A percentile compares a stretch with the other conserved stretches of the same genome.
These are phyloP conservation scores for Flaveria ramosissima DNA, from an alignment of 129 eudicot species.

Conservation along the genomic window DNA sequence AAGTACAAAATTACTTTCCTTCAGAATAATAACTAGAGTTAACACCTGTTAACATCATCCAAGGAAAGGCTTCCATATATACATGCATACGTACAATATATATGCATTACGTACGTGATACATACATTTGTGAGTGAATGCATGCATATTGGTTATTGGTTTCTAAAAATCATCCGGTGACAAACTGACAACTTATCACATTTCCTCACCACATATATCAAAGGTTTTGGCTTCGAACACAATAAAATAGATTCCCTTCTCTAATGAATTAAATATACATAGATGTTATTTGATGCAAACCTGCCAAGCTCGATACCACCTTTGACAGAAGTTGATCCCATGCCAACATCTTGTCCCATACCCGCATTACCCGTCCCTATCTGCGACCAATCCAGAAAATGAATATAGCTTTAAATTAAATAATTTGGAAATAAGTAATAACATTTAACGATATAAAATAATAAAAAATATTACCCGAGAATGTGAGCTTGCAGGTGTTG, in stretches of 20 bases:
- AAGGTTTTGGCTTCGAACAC: not conserved
- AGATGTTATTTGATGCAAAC: slow-evolving; percentile 40
- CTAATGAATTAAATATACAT: not conserved
- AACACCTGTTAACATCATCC: too few species aligned
- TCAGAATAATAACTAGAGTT: not conserved
- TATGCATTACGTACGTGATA: not conserved
- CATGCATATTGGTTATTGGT: not conserved
- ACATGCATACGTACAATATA: not conserved
- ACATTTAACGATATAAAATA: not conserved
- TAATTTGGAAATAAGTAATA: not conserved
- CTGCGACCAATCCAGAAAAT: slow-evolving; percentile 42
- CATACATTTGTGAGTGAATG: not conserved
- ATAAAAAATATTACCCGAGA: slow-evolving; percentile 42
- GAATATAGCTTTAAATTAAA: not conserved
- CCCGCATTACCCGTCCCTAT: slow-evolving; percentile 34
- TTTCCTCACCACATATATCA: not conserved
- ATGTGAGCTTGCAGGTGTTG: slow-evolving; percentile 39
- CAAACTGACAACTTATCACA: not conserved
- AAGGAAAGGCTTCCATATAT: not conserved
- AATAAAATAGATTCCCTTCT: slow-evolving; percentile 4
- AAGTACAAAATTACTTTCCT: not conserved
- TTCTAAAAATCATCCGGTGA: not conserved
- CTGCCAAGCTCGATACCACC: slow-evolving; percentile 72
- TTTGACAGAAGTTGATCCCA: slow-evolving; percentile 48
- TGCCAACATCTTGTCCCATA: slow-evolving; percentile 35